Evolutionary conservation across 345 rosid genomes (phyloP).

Genomic region (Eucalyptus shirleyi): DNA sequence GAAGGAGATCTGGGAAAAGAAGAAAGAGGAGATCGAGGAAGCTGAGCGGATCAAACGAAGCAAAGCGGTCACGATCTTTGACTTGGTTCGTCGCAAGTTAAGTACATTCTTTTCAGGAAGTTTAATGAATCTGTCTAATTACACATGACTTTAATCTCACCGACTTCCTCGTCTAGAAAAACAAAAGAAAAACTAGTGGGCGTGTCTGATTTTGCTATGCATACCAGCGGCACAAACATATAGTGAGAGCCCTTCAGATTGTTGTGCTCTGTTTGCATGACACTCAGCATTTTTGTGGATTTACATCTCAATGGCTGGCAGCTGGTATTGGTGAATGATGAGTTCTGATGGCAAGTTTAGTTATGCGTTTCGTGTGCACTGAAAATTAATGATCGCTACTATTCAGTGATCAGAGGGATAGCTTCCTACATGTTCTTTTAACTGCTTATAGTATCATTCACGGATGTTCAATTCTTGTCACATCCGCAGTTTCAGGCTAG

Average conservation of each 20-base stretch:
- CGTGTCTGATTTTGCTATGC: no score
- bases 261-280: background rate
- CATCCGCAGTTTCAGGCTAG: background rate
- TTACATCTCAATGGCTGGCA: no score
- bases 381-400: background rate
- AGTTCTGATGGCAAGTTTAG: no score
- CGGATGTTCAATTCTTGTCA: background rate
- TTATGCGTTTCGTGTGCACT: background rate
- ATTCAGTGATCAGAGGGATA: background rate
- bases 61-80: conserved; percentile 79
- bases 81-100: conserved; percentile 89
- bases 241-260: no score
- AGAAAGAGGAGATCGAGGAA: conserved; percentile 35
- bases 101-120: background rate
- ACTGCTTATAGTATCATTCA: background rate
- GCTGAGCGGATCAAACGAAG: background rate
- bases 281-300: no score
- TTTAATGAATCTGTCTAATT: no score
- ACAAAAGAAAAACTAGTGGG: no score
- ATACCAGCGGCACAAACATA: no score
- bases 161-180: no score
- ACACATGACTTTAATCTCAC: no score
- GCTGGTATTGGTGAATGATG: no score
- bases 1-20: no score
- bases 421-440: background rate